These are phyloP conservation scores for Angomonas deanei DNA, from an alignment of 208 protist species.

Conservation along the genomic window DNA sequence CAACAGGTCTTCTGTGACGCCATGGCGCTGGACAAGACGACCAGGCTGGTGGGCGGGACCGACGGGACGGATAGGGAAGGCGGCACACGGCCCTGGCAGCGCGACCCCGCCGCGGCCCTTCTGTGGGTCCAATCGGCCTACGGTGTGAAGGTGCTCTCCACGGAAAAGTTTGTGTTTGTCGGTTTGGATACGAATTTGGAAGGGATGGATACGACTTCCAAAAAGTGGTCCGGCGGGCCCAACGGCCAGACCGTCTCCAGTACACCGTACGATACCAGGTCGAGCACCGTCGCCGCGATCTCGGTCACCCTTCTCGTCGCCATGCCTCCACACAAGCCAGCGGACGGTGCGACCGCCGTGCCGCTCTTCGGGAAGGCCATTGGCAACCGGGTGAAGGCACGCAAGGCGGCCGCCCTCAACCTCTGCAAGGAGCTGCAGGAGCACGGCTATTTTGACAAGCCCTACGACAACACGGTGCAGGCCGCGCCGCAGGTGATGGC, in stretches of 20 bases:
- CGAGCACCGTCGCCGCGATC: no score
- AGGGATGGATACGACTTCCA: no score
- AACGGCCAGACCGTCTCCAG: no score
- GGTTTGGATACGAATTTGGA: no score
- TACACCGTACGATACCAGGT: no score
- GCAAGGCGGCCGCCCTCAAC: background rate
- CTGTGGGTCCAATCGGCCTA: background rate
- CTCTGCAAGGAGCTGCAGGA: constrained; percentile 1
- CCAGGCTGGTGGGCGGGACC: background rate
- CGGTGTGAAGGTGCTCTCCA: no score
- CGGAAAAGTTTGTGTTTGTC: no score
- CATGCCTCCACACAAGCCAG: background rate
- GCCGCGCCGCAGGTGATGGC: no score
- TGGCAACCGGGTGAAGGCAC: background rate
- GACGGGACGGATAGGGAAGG: background rate
- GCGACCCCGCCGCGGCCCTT: background rate
- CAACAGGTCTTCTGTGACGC: background rate
- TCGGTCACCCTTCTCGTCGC: constrained; percentile 3
- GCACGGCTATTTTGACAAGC: constrained; percentile 1
- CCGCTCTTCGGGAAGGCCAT: constrained; percentile 1
- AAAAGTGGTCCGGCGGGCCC: no score
- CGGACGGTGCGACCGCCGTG: no score
- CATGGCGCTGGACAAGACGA: background rate
- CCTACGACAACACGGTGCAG: no score
- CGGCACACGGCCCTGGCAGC: background rate